A percentile compares a stretch with the other conserved stretches of the same genome.
Evolutionary conservation across 2,329 filamentous ascomycete genomes (phyloP).

Genomic region (Stylonectria norvegica): DNA sequence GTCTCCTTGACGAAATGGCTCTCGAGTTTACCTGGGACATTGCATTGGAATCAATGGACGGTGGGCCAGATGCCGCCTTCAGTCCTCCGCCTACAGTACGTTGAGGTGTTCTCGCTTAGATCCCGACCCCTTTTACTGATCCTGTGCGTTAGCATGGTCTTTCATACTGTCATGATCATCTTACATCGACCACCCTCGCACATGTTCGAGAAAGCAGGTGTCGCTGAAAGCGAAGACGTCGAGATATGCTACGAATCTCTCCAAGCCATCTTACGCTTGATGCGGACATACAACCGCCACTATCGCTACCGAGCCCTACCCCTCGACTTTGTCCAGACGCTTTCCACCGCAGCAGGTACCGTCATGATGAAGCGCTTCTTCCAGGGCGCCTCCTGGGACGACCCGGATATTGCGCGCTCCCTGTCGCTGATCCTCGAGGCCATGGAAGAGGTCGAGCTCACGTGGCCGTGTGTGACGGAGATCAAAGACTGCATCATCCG

Average conservation of each 20-base stretch:
- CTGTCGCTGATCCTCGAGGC: slow-evolving; percentile 48
- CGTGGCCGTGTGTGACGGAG: slow-evolving; percentile 45
- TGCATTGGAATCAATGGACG: slow-evolving; percentile 52
- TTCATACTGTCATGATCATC: slow-evolving; percentile 51
- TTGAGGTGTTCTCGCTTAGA: too few relatives aligned
- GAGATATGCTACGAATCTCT: slow-evolving; percentile 50
- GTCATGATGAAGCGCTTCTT: slow-evolving; percentile 46
- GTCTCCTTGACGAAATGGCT: slow-evolving; percentile 46
- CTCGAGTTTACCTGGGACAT: slow-evolving; percentile 41
- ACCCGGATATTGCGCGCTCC: slow-evolving; percentile 45
- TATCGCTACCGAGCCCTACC: slow-evolving; percentile 44
- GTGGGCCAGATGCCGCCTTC: slow-evolving; percentile 43
- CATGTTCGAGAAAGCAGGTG: slow-evolving; percentile 38
- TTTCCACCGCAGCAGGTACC: slow-evolving; percentile 45
- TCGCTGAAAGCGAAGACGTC: slow-evolving; percentile 42
- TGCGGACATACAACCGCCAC: slow-evolving; percentile 42
- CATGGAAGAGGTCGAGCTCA: slow-evolving; percentile 50
- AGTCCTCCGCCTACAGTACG: slow-evolving; percentile 46
- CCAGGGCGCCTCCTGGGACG: slow-evolving; percentile 37
- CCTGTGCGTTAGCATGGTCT: slow-evolving; percentile 38
- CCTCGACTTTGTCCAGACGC: slow-evolving; percentile 47
- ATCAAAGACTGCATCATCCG: slow-evolving; percentile 35
- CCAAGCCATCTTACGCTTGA: slow-evolving; percentile 41
- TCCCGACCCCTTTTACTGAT: slow-evolving; percentile 21
- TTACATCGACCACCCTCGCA: slow-evolving; percentile 47